Evolutionary conservation across 2,329 filamentous ascomycete species (phyloP).

Genomic region (Sporothrix curviconia): DNA sequence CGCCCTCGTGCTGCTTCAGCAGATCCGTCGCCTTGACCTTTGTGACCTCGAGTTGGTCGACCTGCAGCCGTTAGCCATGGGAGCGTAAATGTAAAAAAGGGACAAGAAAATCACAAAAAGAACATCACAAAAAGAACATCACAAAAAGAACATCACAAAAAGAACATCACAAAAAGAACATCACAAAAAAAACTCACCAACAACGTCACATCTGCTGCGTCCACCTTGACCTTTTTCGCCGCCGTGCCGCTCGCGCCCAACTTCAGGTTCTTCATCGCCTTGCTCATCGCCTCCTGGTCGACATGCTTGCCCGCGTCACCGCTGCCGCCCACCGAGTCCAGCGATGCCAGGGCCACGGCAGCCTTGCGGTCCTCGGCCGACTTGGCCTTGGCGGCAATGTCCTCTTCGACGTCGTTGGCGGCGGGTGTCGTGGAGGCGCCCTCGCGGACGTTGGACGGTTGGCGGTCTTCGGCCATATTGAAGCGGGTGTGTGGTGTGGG

Average conservation of each 20-base stretch:
- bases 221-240: conserved; percentile 63
- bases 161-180: not conserved
- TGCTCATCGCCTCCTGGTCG: conserved; percentile 62
- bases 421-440: conserved; percentile 53
- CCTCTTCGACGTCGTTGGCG: conserved; percentile 52
- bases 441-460: conserved; percentile 52
- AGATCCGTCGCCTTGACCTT: conserved; percentile 70
- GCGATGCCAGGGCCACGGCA: conserved; percentile 63
- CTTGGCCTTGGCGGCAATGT: conserved; percentile 46
- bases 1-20: conserved; percentile 63
- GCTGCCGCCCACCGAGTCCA: conserved; percentile 47
- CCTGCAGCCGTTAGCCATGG: conserved; percentile 31
- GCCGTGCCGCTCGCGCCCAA: conserved; percentile 32
- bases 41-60: conserved; percentile 64
- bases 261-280: conserved; percentile 62
- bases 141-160: not conserved
- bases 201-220: conserved; percentile 62
- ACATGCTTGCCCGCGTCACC: conserved; percentile 50
- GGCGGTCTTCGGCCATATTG: no score
- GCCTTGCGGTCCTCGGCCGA: conserved; percentile 72
- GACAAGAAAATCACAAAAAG: not conserved
- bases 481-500: no score
- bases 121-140: not conserved
- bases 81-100: not conserved
- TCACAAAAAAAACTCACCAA: conserved; percentile 44